A percentile compares a stretch with the other conserved stretches of the same genome.
These are phyloP conservation scores for Globisporangium rhizosaccharum DNA, from an alignment of 352 stramenopile genomes.

Conservation along the genomic window DNA sequence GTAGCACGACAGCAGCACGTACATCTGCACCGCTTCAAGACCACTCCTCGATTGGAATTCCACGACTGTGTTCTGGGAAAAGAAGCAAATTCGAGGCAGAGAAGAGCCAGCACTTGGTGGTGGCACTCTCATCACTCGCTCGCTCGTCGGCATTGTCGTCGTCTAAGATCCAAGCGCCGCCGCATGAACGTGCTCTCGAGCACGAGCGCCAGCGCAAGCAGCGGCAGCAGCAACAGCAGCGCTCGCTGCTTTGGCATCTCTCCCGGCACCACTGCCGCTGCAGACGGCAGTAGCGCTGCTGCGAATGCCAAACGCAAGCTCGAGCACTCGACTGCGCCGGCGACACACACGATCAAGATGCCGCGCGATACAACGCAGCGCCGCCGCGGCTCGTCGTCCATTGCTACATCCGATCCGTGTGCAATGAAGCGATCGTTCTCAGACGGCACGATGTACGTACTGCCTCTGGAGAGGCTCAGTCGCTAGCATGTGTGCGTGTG, in stretches of 20 bases:
- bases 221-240: conserved; percentile 11
- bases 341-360: conserved; percentile 14
- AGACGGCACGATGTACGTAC: conserved; percentile 68
- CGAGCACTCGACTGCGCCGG: conserved; percentile 17
- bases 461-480: too few relatives aligned
- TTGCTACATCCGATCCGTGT: conserved; percentile 13
- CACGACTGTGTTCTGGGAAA: too few relatives aligned
- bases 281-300: conserved; percentile 16
- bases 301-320: conserved; percentile 68
- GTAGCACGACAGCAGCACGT: too few relatives aligned
- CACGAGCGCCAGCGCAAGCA: conserved; percentile 6
- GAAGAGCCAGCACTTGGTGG: too few relatives aligned
- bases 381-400: conserved; percentile 30
- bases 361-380: conserved; percentile 18
- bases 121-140: too few relatives aligned
- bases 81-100: too few relatives aligned
- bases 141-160: background rate
- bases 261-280: background rate
- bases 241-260: conserved; percentile 8
- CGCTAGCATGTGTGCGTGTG: too few relatives aligned
- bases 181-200: conserved; percentile 27
- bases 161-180: background rate
- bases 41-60: too few relatives aligned
- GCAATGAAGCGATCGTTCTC: conserved; percentile 57
- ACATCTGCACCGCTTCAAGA: too few relatives aligned